Evolutionary conservation across 202 grass and related monocot genomes (phyloP).

Genomic region (Sporobolus alterniflorus): DNA sequence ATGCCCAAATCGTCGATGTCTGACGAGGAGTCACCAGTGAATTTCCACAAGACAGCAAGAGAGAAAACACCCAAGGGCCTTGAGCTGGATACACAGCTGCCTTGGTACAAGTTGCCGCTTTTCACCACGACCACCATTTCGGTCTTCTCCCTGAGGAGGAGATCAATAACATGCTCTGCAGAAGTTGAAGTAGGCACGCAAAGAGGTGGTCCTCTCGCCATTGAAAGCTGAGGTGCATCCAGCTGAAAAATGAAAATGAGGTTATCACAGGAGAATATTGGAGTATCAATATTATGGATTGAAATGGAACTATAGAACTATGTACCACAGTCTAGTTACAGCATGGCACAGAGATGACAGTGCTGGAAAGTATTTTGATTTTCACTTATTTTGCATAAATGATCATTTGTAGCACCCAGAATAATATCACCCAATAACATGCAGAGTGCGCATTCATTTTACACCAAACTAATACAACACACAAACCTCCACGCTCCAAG

Average conservation of each 20-base stretch:
- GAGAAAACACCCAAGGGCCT: conserved; percentile 79
- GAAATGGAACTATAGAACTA: background rate
- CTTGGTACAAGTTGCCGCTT: conserved; percentile 65
- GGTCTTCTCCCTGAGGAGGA: conserved; percentile 71
- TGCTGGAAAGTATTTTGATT: background rate
- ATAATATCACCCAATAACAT: background rate
- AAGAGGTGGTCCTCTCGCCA: conserved; percentile 65
- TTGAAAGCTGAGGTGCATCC: conserved; percentile 66
- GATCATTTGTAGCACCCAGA: background rate
- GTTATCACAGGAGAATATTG: background rate
- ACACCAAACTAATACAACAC: background rate
- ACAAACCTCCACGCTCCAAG: background rate
- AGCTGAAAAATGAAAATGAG: conserved; percentile 45
- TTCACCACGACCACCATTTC: conserved; percentile 75
- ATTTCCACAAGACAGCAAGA: conserved; percentile 50
- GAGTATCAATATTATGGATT: conserved; percentile 5
- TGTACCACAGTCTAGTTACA: background rate
- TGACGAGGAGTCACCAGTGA: conserved; percentile 6
- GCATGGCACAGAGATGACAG: background rate
- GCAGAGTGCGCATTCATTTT: background rate
- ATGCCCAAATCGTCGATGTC: background rate
- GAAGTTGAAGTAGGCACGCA: conserved; percentile 72
- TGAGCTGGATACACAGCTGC: conserved; percentile 64
- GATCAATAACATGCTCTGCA: conserved; percentile 68
- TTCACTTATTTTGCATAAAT: background rate